phyloP scores from a whole-genome alignment of 805 yeast species.

The Spathaspora hagerdaliae region DNA sequence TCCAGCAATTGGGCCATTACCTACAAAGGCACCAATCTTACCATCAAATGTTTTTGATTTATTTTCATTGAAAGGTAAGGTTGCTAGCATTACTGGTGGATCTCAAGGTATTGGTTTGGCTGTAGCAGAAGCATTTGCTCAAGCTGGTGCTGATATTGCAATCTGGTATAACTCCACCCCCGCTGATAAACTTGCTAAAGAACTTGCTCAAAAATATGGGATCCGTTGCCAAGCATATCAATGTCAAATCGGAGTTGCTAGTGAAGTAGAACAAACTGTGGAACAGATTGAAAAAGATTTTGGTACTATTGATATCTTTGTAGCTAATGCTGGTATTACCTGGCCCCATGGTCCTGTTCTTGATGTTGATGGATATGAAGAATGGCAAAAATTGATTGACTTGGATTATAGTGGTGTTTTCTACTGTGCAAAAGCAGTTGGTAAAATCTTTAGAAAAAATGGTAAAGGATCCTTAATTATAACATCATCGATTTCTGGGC shows the following conservation, averaged over 20 bases:
- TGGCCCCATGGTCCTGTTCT: constrained; percentile 42
- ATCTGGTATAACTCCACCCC: constrained; percentile 37
- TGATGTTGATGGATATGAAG: constrained; percentile 42
- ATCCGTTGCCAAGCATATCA: constrained; percentile 53
- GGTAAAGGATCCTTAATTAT: constrained; percentile 65
- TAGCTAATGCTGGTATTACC: constrained; percentile 47
- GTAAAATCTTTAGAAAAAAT: constrained; percentile 67
- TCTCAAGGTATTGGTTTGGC: constrained; percentile 36
- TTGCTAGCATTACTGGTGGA: constrained; percentile 35
- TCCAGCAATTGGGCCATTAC: constrained; percentile 39
- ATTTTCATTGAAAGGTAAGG: constrained; percentile 27
- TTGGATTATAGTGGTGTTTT: constrained; percentile 78
- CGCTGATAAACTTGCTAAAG: constrained; percentile 35
- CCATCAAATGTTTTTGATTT: constrained; percentile 23
- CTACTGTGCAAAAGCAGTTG: constrained; percentile 73
- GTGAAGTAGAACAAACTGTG: constrained; percentile 31
- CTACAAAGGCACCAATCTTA: constrained; percentile 48
- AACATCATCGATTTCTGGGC: constrained; percentile 91
- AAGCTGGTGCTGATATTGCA: constrained; percentile 37
- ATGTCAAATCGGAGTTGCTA: constrained; percentile 38
- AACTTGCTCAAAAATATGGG: constrained; percentile 46
- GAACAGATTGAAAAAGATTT: constrained; percentile 29
- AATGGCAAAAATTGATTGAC: constrained; percentile 69
- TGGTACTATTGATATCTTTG: constrained; percentile 37
- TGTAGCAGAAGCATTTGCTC: constrained; percentile 34